phyloP scores from a whole-genome alignment of 164 flowering plant species.

The Macadamia integrifolia region DNA sequence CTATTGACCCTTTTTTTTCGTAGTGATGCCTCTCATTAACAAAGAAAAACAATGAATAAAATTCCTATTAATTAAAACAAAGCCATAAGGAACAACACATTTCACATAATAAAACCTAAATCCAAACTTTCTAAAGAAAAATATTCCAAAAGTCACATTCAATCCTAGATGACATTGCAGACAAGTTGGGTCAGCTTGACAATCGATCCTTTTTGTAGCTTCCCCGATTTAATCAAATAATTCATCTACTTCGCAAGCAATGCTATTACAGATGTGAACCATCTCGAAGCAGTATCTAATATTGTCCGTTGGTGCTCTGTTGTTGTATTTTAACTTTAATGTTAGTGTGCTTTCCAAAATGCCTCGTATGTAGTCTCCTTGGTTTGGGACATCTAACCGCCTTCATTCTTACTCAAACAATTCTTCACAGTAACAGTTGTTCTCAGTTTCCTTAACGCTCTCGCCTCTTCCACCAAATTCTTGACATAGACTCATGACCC shows the following conservation, averaged over 20 bases:
- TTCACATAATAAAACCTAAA: too few relatives aligned
- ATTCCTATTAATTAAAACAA: too few relatives aligned
- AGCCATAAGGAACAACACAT: too few relatives aligned
- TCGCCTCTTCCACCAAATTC: slow-evolving; percentile 18
- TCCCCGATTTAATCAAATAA: not conserved
- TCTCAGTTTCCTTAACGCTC: slow-evolving; percentile 19
- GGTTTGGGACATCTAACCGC: slow-evolving; percentile 27
- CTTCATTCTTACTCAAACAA: slow-evolving; percentile 20
- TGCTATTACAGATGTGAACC: slow-evolving; percentile 1
- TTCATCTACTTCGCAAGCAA: slow-evolving; percentile 2
- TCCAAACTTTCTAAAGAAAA: too few relatives aligned
- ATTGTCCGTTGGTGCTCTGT: slow-evolving; percentile 11
- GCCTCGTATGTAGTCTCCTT: slow-evolving; percentile 16
- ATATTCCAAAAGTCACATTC: not conserved
- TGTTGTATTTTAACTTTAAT: slow-evolving; percentile 24
- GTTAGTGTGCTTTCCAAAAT: too few relatives aligned
- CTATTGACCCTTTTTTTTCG: too few relatives aligned
- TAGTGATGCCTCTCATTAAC: too few relatives aligned
- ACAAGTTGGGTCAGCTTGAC: slow-evolving; percentile 1
- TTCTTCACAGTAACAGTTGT: slow-evolving; percentile 28
- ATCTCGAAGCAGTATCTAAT: slow-evolving; percentile 3
- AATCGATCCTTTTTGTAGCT: slow-evolving; percentile 1
- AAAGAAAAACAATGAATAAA: too few relatives aligned
- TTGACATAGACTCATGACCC: slow-evolving; percentile 10
- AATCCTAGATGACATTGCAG: slow-evolving; percentile 5